Evolutionary conservation across 1,284 basidiomycete species (phyloP), one percentile per base, ranked within the genome.

Genomic region (Sanghuangporus sanghuang): DNA sequence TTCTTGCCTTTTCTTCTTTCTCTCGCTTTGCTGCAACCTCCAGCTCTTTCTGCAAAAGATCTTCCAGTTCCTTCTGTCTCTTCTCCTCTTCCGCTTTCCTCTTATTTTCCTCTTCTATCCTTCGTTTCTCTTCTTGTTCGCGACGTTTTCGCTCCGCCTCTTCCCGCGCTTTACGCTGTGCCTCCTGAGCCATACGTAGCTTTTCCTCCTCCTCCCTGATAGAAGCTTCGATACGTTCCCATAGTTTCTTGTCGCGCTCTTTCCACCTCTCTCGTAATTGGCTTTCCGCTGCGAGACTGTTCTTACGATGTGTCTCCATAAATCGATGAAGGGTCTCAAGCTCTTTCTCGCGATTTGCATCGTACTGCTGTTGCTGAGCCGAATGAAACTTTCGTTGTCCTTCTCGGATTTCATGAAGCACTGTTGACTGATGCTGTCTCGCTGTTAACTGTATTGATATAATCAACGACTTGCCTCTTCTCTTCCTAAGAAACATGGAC

Each of bases 201-300:
- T 83, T 87, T n/a, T 85, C 84, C 67, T 90, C 85, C 68, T 91
- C 89, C 5, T 75, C 46, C 68, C 82, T 81, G 66, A 92, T 91
- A 2, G 79, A 84, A 1, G 67, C 70, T 71, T 92, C 89, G 59
- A 90, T 82, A 7, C 83, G 77, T 21, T 84, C 78, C 77, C 84
- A 85, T 40, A 86, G 74, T 50, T 69, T 68, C 64, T 73, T 77
- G 66, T 87, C 82, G 39, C 86, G 81, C 60, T 76, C 75, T 66
- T 79, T 78, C 81, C 83, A 87, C 11, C 69, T 72, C 12, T 76
- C 74, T 38, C 74, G 73, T 39, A 88, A 70, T 57, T 70, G 70
- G 44, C 76, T 73, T 64, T 87, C 80, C 21, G 83, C 79, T 11
- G 74, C 71, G 59, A 82, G 77, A 44, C 80, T 65, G 42, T 56